Base-by-base conservation (phyloP, 1,284 basidiomycete genomes). In the Bjerkandera adusta region DNA sequence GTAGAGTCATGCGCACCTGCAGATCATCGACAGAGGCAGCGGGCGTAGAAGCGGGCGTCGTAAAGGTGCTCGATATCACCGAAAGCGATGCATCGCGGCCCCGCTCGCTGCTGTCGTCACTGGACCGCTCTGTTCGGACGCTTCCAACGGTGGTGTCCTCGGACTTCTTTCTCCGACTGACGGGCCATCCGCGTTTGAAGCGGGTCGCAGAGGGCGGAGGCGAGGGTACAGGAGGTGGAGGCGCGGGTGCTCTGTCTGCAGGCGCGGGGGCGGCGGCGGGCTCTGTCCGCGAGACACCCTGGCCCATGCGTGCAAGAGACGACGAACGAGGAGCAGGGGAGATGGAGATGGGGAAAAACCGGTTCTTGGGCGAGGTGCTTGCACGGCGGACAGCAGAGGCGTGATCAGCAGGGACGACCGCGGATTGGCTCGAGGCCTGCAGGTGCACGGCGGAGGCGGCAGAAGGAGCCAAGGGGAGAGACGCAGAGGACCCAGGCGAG, bases 91-190 rank as follows among this genome's bases (percentile, higher is more conserved):
- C 52, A 21, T 47, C 49, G 43, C 60, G 27, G 64, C 69, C 55
- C 64, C 55, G 58, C 35, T 53, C 61, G 47, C 62, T 68, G 51
- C 60, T 60, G 44, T 59, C 66, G 47, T 39, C 59, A 47, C 59
- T 63, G 21, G 60, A 52, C 15, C 41, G 43, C 16, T 48, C 40
- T 21, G 65, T 56, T 36, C 35, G 27, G 6, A 55, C 22, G 48
- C 60, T 52, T 29, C 55, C 24, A 8, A 56, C 49, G 15, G 59
- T 51, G 42, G 58, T 58, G 56, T 77, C 73, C 56, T 83, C 79
- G 7, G 80, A 76, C 61, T 81, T 83, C 70, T 83, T 87, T 57
- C 80, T 72, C 38, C 83, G 75, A 7, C 67, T 72, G 34, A 65
- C 27, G 22, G 7, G 77, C 57, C 85, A 81, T 15, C 77, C 83